These are phyloP conservation scores for Boechera divaricarpa DNA, from an alignment of 345 rosid genomes.

Conservation along the genomic window DNA sequence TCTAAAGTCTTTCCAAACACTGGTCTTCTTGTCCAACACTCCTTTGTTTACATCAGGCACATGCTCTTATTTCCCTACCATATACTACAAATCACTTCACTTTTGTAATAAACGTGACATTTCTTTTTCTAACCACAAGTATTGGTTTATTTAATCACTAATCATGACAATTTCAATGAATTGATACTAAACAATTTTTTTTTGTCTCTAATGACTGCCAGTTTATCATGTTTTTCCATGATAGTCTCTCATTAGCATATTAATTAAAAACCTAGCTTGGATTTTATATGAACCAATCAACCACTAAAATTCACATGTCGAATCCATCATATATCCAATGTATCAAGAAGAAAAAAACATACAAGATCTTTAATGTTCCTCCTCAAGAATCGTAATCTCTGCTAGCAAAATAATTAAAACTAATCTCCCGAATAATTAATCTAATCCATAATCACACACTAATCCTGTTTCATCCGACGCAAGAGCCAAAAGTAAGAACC, in stretches of 20 bases:
- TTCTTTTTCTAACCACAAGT: not conserved
- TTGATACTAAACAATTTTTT: not conserved
- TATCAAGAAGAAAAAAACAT: constrained; percentile 42
- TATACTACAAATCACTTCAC: not conserved
- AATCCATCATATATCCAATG: constrained; percentile 43
- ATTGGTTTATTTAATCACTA: constrained; percentile 1
- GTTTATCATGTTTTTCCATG: not conserved
- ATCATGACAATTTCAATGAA: not conserved
- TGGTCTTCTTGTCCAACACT: constrained; percentile 20
- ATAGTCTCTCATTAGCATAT: constrained; percentile 13
- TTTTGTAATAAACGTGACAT: constrained; percentile 2
- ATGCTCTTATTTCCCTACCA: constrained; percentile 9
- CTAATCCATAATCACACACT: constrained; percentile 21
- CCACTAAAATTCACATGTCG: constrained; percentile 40
- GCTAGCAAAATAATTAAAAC: constrained; percentile 8
- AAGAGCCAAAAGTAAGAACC: constrained; percentile 35
- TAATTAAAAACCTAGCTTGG: constrained; percentile 7
- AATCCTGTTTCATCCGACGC: constrained; percentile 8
- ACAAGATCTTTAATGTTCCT: constrained; percentile 40
- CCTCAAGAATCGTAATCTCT: constrained; percentile 21
- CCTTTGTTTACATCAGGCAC: constrained; percentile 10
- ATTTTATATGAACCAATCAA: constrained; percentile 27
- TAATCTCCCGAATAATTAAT: constrained; percentile 25
- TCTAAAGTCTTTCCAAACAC: not conserved
- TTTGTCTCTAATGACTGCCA: constrained; percentile 7